Percentiles rank a stretch among this genome's conserved stretches.
These are phyloP conservation scores for Venturia aucupariae DNA, from an alignment of 2,329 filamentous ascomycete genomes.

Conservation along the genomic window DNA sequence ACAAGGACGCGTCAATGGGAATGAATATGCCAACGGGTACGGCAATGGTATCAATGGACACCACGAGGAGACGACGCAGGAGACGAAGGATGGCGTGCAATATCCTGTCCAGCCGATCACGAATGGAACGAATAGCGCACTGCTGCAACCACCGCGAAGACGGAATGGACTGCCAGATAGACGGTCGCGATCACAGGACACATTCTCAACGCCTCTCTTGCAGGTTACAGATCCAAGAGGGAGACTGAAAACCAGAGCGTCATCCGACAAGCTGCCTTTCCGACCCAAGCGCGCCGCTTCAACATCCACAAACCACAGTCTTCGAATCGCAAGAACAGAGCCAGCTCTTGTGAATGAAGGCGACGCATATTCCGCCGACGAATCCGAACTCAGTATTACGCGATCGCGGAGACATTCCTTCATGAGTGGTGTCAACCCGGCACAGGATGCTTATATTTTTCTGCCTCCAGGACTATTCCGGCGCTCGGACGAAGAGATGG, in stretches of 20 bases:
- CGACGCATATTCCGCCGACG: conserved; percentile 23
- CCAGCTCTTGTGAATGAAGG: conserved; percentile 15
- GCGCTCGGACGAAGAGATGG: conserved; percentile 21
- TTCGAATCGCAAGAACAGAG: conserved; percentile 23
- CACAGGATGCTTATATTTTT: conserved; percentile 1
- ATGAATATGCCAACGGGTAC: conserved; percentile 14
- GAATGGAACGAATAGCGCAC: background rate
- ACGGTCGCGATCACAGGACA: conserved; percentile 9
- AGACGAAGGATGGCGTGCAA: background rate
- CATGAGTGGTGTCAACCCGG: background rate
- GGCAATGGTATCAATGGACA: background rate
- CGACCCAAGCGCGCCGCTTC: conserved; percentile 24
- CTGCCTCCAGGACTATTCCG: background rate
- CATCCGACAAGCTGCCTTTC: conserved; percentile 19
- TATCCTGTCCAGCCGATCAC: background rate
- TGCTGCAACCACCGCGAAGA: background rate
- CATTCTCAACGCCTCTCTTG: background rate
- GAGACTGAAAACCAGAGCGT: conserved; percentile 20
- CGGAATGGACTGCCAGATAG: background rate
- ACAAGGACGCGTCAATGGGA: conserved; percentile 17
- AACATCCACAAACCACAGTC: conserved; percentile 28
- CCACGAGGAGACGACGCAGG: background rate
- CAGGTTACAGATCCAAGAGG: conserved; percentile 16
- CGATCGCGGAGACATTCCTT: conserved; percentile 5
- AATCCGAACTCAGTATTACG: conserved; percentile 17